Base-by-base conservation (phyloP, 495 filamentous ascomycete species). In the Daldinia loculata region DNA sequence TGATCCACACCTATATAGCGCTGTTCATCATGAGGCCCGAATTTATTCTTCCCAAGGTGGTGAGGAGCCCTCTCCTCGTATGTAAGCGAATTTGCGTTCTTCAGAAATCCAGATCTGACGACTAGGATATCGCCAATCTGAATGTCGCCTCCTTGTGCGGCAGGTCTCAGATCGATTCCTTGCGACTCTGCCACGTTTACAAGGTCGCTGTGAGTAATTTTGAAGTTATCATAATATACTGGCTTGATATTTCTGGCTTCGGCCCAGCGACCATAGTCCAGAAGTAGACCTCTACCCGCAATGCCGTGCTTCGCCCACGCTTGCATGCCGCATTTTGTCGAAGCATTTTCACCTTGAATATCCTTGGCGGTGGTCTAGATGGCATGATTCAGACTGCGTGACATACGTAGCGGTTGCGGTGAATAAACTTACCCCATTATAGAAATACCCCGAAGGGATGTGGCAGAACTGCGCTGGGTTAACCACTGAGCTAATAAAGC, bases 71-170 rank as follows among this genome's bases (percentile, higher is more conserved):
- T 69, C 85, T 81, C 27, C 80, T 70, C 9, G 80, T 83, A 3
- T 75, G 32, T 65, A 75, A 83, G 14, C 69, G 67, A 43, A 83
- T 78, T 60, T 83, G 84, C 27, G 12, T 80, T 75, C 56, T 86
- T 81, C 51, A 87, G 79, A 69, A 86, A 92, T 3, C 90, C 89
- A 4, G 81, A 86, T 43, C 90, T 84, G 43, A 92, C 74, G 26
- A 92, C 80, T 4, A 92, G 80, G 48, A 92, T 86, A 63, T 92
- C 90, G 0, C 79, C 80, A 26, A 86, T 74, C 53, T 85, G 82
- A 74, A 92, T 84, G 67, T 89, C 86, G 9, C 88, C 88, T 17
- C 88, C 88, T 69, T 89, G 84, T 76, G 29, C 82, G 88, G 60
- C 89, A 87, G 24, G 81, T 79, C 48, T 83, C 52, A 71, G 38